Percentiles rank a stretch among this genome's conserved stretches.
Conservation (phyloP, 2,329 filamentous ascomycete genomes). For the Scedosporium apiospermum region DNA sequence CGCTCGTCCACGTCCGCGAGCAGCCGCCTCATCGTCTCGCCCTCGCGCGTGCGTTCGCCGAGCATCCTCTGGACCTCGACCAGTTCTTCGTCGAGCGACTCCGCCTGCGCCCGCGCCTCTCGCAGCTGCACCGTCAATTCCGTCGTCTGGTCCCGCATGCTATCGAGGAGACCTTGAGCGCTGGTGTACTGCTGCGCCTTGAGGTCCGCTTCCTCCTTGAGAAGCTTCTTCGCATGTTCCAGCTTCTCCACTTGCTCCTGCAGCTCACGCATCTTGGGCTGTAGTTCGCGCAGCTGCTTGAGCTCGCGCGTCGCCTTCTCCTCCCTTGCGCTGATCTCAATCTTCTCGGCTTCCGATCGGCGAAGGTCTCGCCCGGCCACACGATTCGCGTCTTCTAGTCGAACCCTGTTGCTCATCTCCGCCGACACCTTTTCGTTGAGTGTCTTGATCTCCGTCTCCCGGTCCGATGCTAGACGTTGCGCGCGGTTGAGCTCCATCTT, state of each 20-base stretch:
- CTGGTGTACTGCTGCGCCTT: slow-evolving; percentile 80
- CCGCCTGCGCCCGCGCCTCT: slow-evolving; percentile 71
- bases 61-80: slow-evolving; percentile 80
- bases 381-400: slow-evolving; percentile 70
- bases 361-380: slow-evolving; percentile 68
- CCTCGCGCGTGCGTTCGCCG: slow-evolving; percentile 79
- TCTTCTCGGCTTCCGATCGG: slow-evolving; percentile 67
- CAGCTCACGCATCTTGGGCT: slow-evolving; percentile 51
- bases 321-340: slow-evolving; percentile 62
- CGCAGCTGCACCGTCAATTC: slow-evolving; percentile 89
- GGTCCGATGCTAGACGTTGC: slow-evolving; percentile 61
- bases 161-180: slow-evolving; percentile 75
- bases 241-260: slow-evolving; percentile 66
- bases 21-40: slow-evolving; percentile 86
- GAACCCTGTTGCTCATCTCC: slow-evolving; percentile 61
- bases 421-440: slow-evolving; percentile 70
- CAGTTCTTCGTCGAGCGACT: slow-evolving; percentile 86
- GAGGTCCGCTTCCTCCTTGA: slow-evolving; percentile 73
- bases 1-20: slow-evolving; percentile 78
- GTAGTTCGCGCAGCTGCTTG: slow-evolving; percentile 59
- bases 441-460: slow-evolving; percentile 66
- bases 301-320: slow-evolving; percentile 67
- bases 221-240: slow-evolving; percentile 53
- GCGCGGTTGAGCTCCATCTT: slow-evolving; percentile 62
- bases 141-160: slow-evolving; percentile 85